Evolutionary conservation across 177 flowering plant species (phyloP), one percentile per base, ranked within the genome.

Genomic region (Vitis hybrid): DNA sequence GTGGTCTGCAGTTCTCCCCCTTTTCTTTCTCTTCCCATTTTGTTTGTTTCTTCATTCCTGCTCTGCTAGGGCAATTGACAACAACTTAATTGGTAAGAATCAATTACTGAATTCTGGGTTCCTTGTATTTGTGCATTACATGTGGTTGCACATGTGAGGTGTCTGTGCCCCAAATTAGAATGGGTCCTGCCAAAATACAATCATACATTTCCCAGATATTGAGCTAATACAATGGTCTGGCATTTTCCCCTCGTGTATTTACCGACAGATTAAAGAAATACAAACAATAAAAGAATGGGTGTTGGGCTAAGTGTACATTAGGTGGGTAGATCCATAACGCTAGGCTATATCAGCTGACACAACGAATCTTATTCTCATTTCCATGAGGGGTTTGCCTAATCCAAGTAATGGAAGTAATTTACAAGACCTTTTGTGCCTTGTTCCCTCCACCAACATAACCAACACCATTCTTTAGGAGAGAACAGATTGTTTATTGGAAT

Each of bases 201-300:
- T 35, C 46, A 35, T 35, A 35, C 46, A 35, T 35, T 35, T 35
- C 46, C 46, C 8, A 35, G 46, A 35, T 35, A 35, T 35, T 35
- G 46, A 7, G 8, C 46, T 35, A 7, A 7, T 35, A 35, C 46
- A 35, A 35, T 6, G 46, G 46, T 35, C 46, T 35, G 8, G 46
- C 46, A 35, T 35, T 35, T 24, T 35, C 46, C 46, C 46, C 8
- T 35, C 46, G 4, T 35, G 46, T 35, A 35, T 35, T 35, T 35
- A 35, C 46, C 46, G 0, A 7, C 46, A 0, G 46, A 35, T 35
- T 35, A 56, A 83, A 60, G 74, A 80, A 60, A 50, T 82, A 76
- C 76, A 84, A 72, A 82, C 82, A 52, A 84, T 84, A 79, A 84
- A 84, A 81, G 81, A 77, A 71, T 73, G 82, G 65, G 83, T 80